Evolutionary conservation across 352 stramenopile genomes (phyloP), one percentile per base, ranked within the genome.

Genomic region (Globisporangium alternatum): DNA sequence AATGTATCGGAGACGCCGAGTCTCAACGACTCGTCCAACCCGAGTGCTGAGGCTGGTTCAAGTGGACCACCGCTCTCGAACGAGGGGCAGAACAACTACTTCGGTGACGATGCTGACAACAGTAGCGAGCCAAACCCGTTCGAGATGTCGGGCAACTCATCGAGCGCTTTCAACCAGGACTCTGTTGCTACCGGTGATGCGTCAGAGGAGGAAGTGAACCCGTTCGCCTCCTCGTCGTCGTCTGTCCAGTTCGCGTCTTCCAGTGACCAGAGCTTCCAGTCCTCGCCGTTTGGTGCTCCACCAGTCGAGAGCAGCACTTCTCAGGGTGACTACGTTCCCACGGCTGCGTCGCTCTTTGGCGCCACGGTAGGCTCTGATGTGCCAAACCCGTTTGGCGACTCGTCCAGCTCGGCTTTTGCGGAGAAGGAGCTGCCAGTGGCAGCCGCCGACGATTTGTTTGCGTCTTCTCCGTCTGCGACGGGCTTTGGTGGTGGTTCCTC

Each of bases 271-370:
- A 61, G 49, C 28, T 61, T 65, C 3, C 64, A 43, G 37, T 48
- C 55, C 19, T 54, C 58, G 15, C 55, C 60, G 65, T 71, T 69
- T 48, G 49, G 41, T n/a, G 44, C 61, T 0, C 8, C 49, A 0
- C 47, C 54, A 35, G 33, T 22, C 48, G 56, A 60, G 10, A 70
- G 39, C 15, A 58, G 10, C 15, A 44, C 19, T 0, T 8, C 33
- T 13, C 25, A 25, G 6, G 10, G 54, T 19, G 69, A 76, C 19
- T 58, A 52, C 2, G 37, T 88, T 33, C 69, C 70, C 10, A 86
- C 71, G 67, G 80, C 84, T 49, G 64, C 75, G 10, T 90, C 76
- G 3, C 72, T 93, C 2, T 93, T 93, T 76, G 81, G 78, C 41
- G 65, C 71, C 12, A 89, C 80, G 21, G 62, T 69, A 52, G 68